These are phyloP conservation scores for Ceratopteris richardii DNA, from an alignment of 75 land plant species.

Conservation along the genomic window DNA sequence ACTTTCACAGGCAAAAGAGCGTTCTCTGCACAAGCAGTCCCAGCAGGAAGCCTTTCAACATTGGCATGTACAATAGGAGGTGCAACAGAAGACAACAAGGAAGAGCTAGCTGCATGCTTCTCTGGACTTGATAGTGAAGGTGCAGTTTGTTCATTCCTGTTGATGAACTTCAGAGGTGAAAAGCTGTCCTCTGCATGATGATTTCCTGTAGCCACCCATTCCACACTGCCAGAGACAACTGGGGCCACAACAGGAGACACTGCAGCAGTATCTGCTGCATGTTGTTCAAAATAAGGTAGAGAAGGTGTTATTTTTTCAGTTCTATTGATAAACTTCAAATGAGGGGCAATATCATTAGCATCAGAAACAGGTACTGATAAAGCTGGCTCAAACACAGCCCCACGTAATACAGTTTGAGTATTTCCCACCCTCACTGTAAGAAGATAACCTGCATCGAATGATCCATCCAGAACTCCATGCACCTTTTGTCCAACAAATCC, in stretches of 20 bases:
- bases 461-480: conserved; percentile 65
- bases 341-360: conserved; percentile 66
- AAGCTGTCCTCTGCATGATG: conserved; percentile 60
- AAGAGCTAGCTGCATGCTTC: too few species aligned
- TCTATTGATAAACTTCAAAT: conserved; percentile 37
- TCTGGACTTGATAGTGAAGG: too few species aligned
- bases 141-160: conserved; percentile 24
- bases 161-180: conserved; percentile 38
- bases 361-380: conserved; percentile 35
- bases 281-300: too few species aligned
- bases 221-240: too few species aligned
- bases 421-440: conserved; percentile 54
- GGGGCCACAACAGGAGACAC: too few species aligned
- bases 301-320: conserved; percentile 9
- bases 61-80: too few species aligned
- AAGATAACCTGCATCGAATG: conserved; percentile 85
- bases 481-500: conserved; percentile 56
- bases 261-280: too few species aligned
- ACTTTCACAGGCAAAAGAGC: too few species aligned
- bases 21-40: too few species aligned
- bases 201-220: too few species aligned
- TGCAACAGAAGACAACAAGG: too few species aligned
- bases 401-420: conserved; percentile 43
- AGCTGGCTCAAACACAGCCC: conserved; percentile 64
- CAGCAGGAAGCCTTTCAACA: too few species aligned